phyloP scores from a whole-genome alignment of 2,329 filamentous ascomycete genomes.

The Beauveria rudraprayagi region DNA sequence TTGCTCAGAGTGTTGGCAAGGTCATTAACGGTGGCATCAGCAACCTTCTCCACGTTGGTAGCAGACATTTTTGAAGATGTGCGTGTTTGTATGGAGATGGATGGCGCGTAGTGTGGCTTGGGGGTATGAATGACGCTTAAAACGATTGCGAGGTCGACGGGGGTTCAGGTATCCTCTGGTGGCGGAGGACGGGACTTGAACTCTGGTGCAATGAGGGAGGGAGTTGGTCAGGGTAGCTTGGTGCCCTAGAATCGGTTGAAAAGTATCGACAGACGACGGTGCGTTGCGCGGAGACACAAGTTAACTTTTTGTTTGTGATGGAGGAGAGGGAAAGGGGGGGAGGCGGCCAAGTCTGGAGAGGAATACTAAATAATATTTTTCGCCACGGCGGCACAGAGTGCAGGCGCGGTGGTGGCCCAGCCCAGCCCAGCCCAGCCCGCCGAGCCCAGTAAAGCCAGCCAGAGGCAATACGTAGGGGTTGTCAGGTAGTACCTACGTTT shows the following conservation, averaged over 20 bases:
- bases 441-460: not conserved
- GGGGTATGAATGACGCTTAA: slow-evolving; percentile 36
- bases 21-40: slow-evolving; percentile 63
- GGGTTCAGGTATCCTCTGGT: slow-evolving; percentile 21
- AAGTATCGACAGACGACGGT: slow-evolving; percentile 36
- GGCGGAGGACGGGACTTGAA: slow-evolving; percentile 40
- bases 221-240: slow-evolving; percentile 68
- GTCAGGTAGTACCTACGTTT: too few relatives aligned
- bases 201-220: slow-evolving; percentile 63
- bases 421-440: not conserved
- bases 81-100: slow-evolving; percentile 30
- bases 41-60: slow-evolving; percentile 54
- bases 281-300: slow-evolving; percentile 41
- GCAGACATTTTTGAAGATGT: slow-evolving; percentile 68
- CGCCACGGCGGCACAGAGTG: slow-evolving; percentile 13
- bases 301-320: slow-evolving; percentile 37
- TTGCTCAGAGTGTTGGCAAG: slow-evolving; percentile 67
- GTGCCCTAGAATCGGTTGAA: slow-evolving; percentile 65
- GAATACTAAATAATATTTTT: slow-evolving; percentile 39
- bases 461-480: too few relatives aligned
- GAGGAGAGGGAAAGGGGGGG: slow-evolving; percentile 24
- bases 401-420: slow-evolving; percentile 3
- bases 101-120: slow-evolving; percentile 37
- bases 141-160: slow-evolving; percentile 36
- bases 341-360: slow-evolving; percentile 17